phyloP scores from a whole-genome alignment of 108 stramenopile genomes.

The Skeletonema menzelii region DNA sequence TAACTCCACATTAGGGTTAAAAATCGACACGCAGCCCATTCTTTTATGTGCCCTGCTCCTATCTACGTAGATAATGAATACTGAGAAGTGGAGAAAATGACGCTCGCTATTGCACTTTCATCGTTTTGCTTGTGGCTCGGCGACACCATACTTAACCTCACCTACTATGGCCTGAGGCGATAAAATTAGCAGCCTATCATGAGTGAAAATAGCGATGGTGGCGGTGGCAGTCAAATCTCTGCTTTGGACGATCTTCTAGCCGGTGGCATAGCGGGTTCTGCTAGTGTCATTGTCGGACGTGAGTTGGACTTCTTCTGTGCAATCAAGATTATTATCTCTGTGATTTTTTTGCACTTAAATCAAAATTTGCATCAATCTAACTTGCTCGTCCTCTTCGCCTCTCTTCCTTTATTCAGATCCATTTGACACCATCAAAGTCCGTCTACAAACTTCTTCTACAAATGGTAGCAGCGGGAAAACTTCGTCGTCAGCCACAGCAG shows the following conservation, averaged over 20 bases:
- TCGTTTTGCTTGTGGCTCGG: not conserved
- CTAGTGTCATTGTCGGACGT: slow-evolving; percentile 77
- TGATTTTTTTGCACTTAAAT: not conserved
- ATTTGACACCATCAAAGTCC: slow-evolving; percentile 90
- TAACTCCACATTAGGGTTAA: too few relatives aligned
- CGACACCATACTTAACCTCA: too few relatives aligned
- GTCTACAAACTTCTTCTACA: slow-evolving; percentile 43
- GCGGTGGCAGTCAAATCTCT: slow-evolving; percentile 39
- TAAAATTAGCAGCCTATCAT: not conserved
- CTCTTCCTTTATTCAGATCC: slow-evolving; percentile 48
- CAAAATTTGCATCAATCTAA: not conserved
- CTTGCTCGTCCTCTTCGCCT: not conserved
- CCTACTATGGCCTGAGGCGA: too few relatives aligned
- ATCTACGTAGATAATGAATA: too few relatives aligned
- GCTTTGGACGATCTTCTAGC: slow-evolving; percentile 84
- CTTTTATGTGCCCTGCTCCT: too few relatives aligned
- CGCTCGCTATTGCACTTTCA: too few relatives aligned
- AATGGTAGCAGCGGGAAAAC: not conserved
- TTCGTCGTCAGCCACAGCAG: slow-evolving; percentile 15
- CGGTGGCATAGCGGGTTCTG: slow-evolving; percentile 84
- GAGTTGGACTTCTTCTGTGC: not conserved
- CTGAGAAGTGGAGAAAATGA: too few relatives aligned
- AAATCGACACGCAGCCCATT: too few relatives aligned
- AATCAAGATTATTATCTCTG: too few relatives aligned
- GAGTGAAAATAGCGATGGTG: slow-evolving; percentile 15